phyloP scores from a whole-genome alignment of 1,139 yeast genomes.

The Geotrichum klebahnii region DNA sequence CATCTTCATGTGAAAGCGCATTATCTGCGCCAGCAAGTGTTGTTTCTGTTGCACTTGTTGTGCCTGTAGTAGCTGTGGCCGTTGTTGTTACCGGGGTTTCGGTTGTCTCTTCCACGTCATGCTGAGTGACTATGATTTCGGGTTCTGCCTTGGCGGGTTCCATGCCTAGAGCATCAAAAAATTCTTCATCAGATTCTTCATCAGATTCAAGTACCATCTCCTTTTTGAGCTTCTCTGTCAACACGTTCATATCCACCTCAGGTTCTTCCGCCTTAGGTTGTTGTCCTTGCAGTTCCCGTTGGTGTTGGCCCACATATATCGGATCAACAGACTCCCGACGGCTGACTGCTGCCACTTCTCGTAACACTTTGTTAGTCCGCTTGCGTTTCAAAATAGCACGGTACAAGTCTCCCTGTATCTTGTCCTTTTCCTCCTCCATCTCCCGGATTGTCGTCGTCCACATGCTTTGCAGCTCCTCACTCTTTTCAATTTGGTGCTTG shows the following conservation, averaged over 20 bases:
- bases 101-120: constrained; percentile 2
- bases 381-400: constrained; percentile 65
- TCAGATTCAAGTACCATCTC: constrained; percentile 43
- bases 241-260: no score
- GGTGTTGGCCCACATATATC: no score
- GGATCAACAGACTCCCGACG: no score
- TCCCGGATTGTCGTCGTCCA: constrained; percentile 91
- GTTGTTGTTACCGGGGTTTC: constrained; percentile 20
- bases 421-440: constrained; percentile 73
- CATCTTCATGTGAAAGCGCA: constrained; percentile 5
- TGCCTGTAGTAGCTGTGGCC: constrained; percentile 25
- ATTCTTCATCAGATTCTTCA: constrained; percentile 80
- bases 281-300: no score
- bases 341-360: constrained; percentile 28
- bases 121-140: constrained; percentile 4
- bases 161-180: constrained; percentile 62
- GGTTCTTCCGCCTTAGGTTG: no score
- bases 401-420: constrained; percentile 68
- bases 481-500: constrained; percentile 58
- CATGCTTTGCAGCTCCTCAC: constrained; percentile 71
- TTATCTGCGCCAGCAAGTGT: constrained; percentile 24
- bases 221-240: constrained; percentile 20
- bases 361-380: constrained; percentile 54
- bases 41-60: constrained; percentile 24
- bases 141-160: no score